Percentiles rank a stretch among this genome's conserved stretches.
phyloP scores from a whole-genome alignment of 805 yeast genomes.

The Kuraishia capsulata region DNA sequence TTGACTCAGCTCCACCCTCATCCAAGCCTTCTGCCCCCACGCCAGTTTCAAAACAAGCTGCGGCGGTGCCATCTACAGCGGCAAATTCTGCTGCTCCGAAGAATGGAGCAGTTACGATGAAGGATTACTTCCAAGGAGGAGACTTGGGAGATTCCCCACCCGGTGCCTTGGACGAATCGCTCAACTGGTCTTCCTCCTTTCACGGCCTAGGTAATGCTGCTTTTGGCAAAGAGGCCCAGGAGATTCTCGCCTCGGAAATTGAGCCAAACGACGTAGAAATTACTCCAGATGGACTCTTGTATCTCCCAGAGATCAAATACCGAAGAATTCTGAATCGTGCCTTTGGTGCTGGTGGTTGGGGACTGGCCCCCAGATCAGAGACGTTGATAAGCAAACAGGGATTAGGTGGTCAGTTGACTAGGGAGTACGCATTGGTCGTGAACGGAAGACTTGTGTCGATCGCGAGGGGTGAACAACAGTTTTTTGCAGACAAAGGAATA shows the following conservation, averaged over 20 bases:
- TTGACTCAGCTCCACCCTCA: conserved; percentile 6
- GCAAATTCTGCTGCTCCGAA: background rate
- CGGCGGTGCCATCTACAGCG: background rate
- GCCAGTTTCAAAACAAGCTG: background rate
- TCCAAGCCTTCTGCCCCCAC: conserved; percentile 1
- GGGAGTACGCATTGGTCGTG: conserved; percentile 86
- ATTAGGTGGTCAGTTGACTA: conserved; percentile 43
- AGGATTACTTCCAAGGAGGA: background rate
- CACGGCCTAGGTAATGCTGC: conserved; percentile 80
- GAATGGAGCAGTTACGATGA: background rate
- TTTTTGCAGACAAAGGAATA: conserved; percentile 75
- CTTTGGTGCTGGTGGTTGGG: conserved; percentile 99
- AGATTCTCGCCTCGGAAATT: conserved; percentile 54
- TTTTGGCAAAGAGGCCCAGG: conserved; percentile 52
- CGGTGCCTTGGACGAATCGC: conserved; percentile 11
- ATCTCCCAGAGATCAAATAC: conserved; percentile 92
- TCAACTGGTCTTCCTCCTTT: conserved; percentile 83
- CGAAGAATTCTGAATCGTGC: conserved; percentile 82
- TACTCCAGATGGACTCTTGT: conserved; percentile 90
- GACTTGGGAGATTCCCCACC: background rate
- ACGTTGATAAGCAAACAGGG: conserved; percentile 56
- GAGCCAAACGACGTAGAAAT: conserved; percentile 74
- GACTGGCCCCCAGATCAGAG: conserved; percentile 87
- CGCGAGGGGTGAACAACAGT: conserved; percentile 94
- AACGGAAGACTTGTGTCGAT: conserved; percentile 84